Percentiles rank a stretch among this genome's conserved stretches.
These are phyloP conservation scores for Pleoardoris graminearum DNA, from an alignment of 2,329 filamentous ascomycete species.

Conservation along the genomic window DNA sequence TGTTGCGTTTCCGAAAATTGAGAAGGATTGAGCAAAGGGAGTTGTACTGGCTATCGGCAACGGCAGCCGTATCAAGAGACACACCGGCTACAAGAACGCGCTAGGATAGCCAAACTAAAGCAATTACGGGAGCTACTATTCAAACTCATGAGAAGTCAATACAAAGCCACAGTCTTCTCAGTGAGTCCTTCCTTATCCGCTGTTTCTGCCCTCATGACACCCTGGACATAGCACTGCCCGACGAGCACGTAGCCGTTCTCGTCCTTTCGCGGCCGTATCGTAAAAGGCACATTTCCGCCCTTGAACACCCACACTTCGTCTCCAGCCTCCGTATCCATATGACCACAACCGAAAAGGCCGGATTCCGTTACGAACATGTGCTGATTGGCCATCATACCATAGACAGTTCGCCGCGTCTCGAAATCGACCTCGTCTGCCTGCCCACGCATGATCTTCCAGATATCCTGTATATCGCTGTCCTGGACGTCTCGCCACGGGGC, in stretches of 20 bases:
- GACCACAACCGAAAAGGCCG: neutral
- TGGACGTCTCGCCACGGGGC: neutral
- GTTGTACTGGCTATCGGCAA: no score
- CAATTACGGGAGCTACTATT: no score
- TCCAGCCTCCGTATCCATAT: neutral
- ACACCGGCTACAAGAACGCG: no score
- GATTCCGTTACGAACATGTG: neutral
- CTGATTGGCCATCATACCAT: neutral
- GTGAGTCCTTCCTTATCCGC: neutral
- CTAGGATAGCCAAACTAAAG: no score
- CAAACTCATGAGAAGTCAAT: no score
- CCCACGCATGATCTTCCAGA: neutral
- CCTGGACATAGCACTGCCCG: constrained; percentile 1
- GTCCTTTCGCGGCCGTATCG: neutral
- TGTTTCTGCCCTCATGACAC: neutral
- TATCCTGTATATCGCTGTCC: neutral
- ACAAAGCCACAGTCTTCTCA: neutral
- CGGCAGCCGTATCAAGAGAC: no score
- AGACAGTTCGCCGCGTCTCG: neutral
- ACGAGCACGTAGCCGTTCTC: neutral
- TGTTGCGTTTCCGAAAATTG: no score
- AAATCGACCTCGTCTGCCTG: neutral
- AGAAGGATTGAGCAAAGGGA: no score
- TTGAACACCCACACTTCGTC: constrained; percentile 1
- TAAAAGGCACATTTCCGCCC: constrained; percentile 2